Conservation (phyloP, 371 early-diverging fungal species). For the Mortierella sp. region DNA sequence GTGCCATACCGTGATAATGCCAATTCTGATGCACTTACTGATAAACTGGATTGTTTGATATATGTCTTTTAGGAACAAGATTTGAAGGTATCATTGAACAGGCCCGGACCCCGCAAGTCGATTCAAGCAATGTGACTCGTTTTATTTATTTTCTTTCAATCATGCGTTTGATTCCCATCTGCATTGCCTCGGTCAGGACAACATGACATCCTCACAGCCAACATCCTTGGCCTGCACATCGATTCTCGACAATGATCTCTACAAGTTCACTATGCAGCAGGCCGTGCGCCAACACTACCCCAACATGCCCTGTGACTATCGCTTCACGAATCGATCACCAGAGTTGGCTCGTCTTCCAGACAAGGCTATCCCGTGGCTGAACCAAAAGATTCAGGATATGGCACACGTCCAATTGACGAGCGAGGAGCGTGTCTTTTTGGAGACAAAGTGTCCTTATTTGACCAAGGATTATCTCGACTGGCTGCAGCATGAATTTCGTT, state of each 20-base stretch:
- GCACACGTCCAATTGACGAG: slow-evolving; percentile 58
- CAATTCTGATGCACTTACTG: background rate
- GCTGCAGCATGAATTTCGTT: slow-evolving; percentile 66
- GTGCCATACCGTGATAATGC: background rate
- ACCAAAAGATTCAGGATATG: slow-evolving; percentile 39
- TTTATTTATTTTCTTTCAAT: background rate
- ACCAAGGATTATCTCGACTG: slow-evolving; percentile 70
- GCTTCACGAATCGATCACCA: slow-evolving; percentile 74
- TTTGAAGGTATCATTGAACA: background rate
- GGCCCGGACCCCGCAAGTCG: background rate
- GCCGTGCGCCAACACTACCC: slow-evolving; percentile 81
- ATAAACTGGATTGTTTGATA: background rate
- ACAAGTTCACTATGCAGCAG: slow-evolving; percentile 88
- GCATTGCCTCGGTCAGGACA: background rate
- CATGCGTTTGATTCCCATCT: background rate
- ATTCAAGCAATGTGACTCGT: background rate
- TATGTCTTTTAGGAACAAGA: background rate
- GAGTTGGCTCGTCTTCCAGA: slow-evolving; percentile 22
- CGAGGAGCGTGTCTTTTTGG: slow-evolving; percentile 70
- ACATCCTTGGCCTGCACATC: slow-evolving; percentile 45
- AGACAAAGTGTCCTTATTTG: slow-evolving; percentile 62
- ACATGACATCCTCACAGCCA: background rate
- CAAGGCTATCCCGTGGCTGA: slow-evolving; percentile 29
- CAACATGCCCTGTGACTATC: slow-evolving; percentile 71
- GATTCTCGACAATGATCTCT: slow-evolving; percentile 83